Evolutionary conservation across 2,329 filamentous ascomycete genomes (phyloP).

Genomic region (Huntiella moniliformis): DNA sequence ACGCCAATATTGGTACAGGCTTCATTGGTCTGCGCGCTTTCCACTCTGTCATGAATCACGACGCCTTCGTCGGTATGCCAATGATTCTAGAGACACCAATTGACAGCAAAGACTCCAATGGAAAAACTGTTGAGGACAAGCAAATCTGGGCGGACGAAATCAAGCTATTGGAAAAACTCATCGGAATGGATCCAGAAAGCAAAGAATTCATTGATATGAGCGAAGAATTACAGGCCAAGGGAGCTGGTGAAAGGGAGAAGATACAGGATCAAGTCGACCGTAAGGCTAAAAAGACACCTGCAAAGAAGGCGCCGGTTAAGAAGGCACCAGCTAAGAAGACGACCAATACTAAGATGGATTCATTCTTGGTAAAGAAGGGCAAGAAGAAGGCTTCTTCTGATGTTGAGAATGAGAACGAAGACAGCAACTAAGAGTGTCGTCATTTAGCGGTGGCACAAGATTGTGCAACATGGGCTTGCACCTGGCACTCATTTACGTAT

Average conservation of each 20-base stretch:
- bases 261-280: slow-evolving; percentile 63
- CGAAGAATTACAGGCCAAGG: slow-evolving; percentile 44
- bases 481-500: too few species aligned
- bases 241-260: slow-evolving; percentile 51
- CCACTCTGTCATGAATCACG: slow-evolving; percentile 74
- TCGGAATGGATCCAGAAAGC: slow-evolving; percentile 64
- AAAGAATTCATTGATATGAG: slow-evolving; percentile 53
- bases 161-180: slow-evolving; percentile 74
- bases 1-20: slow-evolving; percentile 91
- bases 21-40: slow-evolving; percentile 84
- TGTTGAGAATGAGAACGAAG: background rate
- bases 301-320: slow-evolving; percentile 17
- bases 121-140: slow-evolving; percentile 57
- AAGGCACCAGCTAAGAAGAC: slow-evolving; percentile 19
- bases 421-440: too few species aligned
- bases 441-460: too few species aligned
- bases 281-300: slow-evolving; percentile 42
- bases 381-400: slow-evolving; percentile 12
- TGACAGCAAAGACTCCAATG: slow-evolving; percentile 46
- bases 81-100: slow-evolving; percentile 96
- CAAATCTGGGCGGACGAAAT: slow-evolving; percentile 84
- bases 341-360: slow-evolving; percentile 18
- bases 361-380: slow-evolving; percentile 15
- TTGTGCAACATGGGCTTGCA: too few species aligned
- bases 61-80: slow-evolving; percentile 55